Evolutionary conservation across 2,329 filamentous ascomycete genomes (phyloP).

Genomic region (Zalaria sp.): DNA sequence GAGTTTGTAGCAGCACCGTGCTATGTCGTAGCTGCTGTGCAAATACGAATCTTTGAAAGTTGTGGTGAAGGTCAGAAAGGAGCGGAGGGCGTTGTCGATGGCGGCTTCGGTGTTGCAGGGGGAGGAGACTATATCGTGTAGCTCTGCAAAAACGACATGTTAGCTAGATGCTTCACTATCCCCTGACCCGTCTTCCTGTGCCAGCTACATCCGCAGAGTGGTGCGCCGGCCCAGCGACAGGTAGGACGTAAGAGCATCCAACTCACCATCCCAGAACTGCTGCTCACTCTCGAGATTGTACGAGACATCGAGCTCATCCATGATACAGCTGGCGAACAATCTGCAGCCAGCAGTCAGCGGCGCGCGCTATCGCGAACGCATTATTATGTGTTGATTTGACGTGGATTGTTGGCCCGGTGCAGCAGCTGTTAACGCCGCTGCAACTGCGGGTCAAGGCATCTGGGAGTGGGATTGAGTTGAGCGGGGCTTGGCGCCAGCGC

Average conservation of each 20-base stretch:
- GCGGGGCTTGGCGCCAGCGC: too few relatives aligned
- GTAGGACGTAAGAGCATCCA: neutral
- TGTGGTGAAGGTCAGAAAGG: constrained; percentile 67
- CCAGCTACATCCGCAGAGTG: too few relatives aligned
- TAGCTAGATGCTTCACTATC: neutral
- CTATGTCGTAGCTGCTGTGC: constrained; percentile 63
- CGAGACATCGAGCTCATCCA: constrained; percentile 52
- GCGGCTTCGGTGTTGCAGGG: constrained; percentile 46
- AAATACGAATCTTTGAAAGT: constrained; percentile 57
- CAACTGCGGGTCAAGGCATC: too few relatives aligned
- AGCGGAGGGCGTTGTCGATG: constrained; percentile 75
- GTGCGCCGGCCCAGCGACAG: too few relatives aligned
- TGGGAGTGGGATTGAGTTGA: too few relatives aligned
- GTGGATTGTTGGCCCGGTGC: too few relatives aligned
- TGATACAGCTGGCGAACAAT: constrained; percentile 22
- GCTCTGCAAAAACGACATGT: constrained; percentile 32
- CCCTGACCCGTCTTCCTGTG: neutral
- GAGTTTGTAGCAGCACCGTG: constrained; percentile 65
- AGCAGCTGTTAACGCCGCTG: too few relatives aligned
- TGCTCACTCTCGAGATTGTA: constrained; percentile 63
- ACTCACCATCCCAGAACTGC: constrained; percentile 77
- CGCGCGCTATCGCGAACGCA: constrained; percentile 3
- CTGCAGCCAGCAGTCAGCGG: constrained; percentile 1
- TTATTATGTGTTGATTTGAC: neutral
- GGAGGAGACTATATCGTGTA: constrained; percentile 49